A percentile compares a stretch with the other conserved stretches of the same genome.
These are phyloP conservation scores for Hypoxylon sp. DNA, from an alignment of 2,329 filamentous ascomycete species.

Conservation along the genomic window DNA sequence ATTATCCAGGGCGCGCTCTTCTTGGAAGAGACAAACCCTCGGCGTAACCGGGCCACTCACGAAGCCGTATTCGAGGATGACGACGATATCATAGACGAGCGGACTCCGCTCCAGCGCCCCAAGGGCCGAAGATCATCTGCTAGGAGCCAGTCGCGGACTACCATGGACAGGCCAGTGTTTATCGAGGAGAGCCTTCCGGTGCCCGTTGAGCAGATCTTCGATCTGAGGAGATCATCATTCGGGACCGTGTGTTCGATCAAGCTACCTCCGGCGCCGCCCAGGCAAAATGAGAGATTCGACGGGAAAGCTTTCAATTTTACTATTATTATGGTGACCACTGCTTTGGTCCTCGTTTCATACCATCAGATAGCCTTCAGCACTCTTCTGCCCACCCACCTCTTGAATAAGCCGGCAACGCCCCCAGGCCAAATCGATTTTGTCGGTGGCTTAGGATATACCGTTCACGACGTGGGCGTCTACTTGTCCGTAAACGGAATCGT, in stretches of 20 bases:
- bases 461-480: constrained; percentile 76
- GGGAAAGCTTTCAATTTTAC: constrained; percentile 56
- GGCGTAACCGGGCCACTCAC: constrained; percentile 17
- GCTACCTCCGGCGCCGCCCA: constrained; percentile 44
- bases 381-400: constrained; percentile 59
- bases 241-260: constrained; percentile 59
- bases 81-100: constrained; percentile 50
- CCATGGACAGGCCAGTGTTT: constrained; percentile 50
- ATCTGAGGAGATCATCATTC: constrained; percentile 56
- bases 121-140: constrained; percentile 23
- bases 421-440: constrained; percentile 57
- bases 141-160: constrained; percentile 39
- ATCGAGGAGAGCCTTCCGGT: constrained; percentile 54
- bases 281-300: constrained; percentile 38
- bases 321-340: constrained; percentile 58
- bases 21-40: constrained; percentile 62
- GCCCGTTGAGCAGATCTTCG: constrained; percentile 54
- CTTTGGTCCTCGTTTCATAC: constrained; percentile 59
- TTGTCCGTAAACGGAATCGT: constrained; percentile 78
- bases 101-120: constrained; percentile 46
- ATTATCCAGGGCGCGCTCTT: constrained; percentile 72
- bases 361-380: constrained; percentile 62
- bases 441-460: constrained; percentile 75
- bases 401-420: constrained; percentile 53
- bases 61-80: constrained; percentile 46